Conservation (phyloP, 768 basidiomycete genomes). For the Mycena amicta region DNA sequence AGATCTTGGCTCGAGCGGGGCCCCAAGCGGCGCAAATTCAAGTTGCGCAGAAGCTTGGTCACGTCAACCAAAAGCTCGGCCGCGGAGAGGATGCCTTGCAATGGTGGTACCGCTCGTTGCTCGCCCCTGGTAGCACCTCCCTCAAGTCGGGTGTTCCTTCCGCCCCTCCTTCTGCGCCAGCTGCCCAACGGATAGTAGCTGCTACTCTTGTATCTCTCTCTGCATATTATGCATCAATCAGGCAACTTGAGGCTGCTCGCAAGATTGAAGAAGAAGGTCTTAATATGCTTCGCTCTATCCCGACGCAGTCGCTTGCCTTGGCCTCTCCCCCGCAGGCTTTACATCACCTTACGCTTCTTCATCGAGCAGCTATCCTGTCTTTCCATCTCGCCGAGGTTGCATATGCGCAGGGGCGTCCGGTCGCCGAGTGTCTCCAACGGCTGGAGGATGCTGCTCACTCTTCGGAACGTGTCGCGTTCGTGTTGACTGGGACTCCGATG, state of each 20-base stretch:
- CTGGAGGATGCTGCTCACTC: conserved; percentile 65
- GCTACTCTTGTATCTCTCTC: conserved; percentile 72
- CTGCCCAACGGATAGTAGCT: conserved; percentile 62
- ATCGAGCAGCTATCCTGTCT: conserved; percentile 73
- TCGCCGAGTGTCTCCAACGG: conserved; percentile 53
- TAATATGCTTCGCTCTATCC: conserved; percentile 54
- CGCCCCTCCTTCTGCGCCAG: conserved; percentile 54
- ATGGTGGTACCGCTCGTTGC: conserved; percentile 71
- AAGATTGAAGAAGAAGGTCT: conserved; percentile 59
- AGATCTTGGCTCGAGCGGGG: conserved; percentile 39
- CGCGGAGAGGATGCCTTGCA: conserved; percentile 53
- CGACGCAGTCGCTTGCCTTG: conserved; percentile 40
- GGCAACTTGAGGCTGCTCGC: conserved; percentile 57
- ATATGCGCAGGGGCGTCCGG: conserved; percentile 48
- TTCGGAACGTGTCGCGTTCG: conserved; percentile 63
- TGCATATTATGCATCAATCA: conserved; percentile 64
- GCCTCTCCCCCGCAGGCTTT: conserved; percentile 60
- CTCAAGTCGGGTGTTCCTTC: conserved; percentile 35
- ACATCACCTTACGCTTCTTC: conserved; percentile 67
- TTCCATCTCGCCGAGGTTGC: conserved; percentile 76
- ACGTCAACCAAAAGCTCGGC: conserved; percentile 60
- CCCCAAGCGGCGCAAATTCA: conserved; percentile 53
- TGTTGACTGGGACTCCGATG: conserved; percentile 46
- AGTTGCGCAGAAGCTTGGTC: conserved; percentile 67
- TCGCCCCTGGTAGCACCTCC: conserved; percentile 39